Conservation (phyloP, 805 yeast genomes). For the Sporopachydermia lactativora region DNA sequence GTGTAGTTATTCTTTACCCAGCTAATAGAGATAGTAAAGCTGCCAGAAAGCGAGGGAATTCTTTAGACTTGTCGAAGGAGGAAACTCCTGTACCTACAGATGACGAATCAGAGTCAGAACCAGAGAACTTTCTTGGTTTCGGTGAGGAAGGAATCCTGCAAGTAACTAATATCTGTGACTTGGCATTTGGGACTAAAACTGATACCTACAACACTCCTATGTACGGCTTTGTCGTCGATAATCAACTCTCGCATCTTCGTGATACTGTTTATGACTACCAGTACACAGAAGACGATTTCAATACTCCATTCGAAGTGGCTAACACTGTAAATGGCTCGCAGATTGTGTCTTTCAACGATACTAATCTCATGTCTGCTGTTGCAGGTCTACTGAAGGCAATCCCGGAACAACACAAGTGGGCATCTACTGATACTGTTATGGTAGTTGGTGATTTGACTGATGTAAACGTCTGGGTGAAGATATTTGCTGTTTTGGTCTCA, state of each 20-base stretch:
- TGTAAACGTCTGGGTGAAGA: not conserved
- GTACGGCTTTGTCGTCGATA: not conserved
- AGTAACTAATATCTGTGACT: not conserved
- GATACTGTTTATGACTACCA: not conserved
- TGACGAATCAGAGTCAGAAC: not conserved
- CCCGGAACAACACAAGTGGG: slow-evolving; percentile 18
- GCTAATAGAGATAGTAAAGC: not conserved
- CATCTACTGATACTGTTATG: slow-evolving; percentile 15
- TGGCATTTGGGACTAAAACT: not conserved
- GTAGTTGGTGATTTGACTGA: not conserved
- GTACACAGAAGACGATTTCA: not conserved
- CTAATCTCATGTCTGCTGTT: slow-evolving; percentile 19
- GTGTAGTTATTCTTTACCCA: not conserved
- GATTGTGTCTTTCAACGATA: slow-evolving; percentile 8
- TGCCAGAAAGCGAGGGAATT: too few species aligned
- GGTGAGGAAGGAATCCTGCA: not conserved
- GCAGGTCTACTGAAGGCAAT: slow-evolving; percentile 22
- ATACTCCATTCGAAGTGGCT: not conserved
- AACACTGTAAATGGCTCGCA: slow-evolving; percentile 1
- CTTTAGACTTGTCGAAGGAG: too few species aligned
- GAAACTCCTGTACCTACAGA: not conserved
- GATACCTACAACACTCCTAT: not conserved
- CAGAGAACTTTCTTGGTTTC: not conserved
- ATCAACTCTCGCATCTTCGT: not conserved
- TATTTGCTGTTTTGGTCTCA: slow-evolving; percentile 1